Evolutionary conservation across 257 asterid species (phyloP).

Genomic region (Lavandula angustifolia): DNA sequence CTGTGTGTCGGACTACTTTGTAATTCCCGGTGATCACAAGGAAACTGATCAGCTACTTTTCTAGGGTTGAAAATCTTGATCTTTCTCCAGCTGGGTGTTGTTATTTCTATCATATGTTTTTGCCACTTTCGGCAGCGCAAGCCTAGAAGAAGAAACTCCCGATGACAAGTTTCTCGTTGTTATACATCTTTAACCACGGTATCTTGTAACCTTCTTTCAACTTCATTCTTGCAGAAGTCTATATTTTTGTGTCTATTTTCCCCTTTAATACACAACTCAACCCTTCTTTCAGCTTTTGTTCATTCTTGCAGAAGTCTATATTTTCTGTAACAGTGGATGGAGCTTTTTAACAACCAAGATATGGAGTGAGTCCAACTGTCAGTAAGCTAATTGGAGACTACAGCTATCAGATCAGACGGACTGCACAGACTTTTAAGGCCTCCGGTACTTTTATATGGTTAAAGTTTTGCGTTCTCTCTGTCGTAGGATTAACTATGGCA

Average conservation of each 20-base stretch:
- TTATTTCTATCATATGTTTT: conserved; percentile 42
- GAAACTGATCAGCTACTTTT: conserved; percentile 32
- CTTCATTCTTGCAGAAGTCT: not conserved
- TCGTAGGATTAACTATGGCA: not conserved
- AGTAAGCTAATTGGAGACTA: too few species aligned
- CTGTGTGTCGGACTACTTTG: not conserved
- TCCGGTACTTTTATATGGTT: not conserved
- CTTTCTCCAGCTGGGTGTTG: conserved; percentile 53
- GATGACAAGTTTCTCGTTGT: conserved; percentile 31
- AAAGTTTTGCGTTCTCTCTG: conserved; percentile 17
- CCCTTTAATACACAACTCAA: not conserved
- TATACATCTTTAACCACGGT: conserved; percentile 25
- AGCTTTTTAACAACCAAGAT: too few species aligned
- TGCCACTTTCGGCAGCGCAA: conserved; percentile 44
- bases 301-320: too few species aligned
- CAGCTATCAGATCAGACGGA: not conserved
- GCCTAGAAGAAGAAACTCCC: conserved; percentile 53
- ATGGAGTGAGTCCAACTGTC: too few species aligned
- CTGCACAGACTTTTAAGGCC: not conserved
- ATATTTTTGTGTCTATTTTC: not conserved
- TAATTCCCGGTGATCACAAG: not conserved
- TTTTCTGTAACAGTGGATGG: too few species aligned
- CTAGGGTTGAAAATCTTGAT: conserved; percentile 67
- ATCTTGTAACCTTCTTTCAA: conserved; percentile 13
- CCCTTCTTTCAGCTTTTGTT: conserved; percentile 21